A percentile compares a stretch with the other conserved stretches of the same genome.
Conservation (phyloP, 805 yeast species). For the Ogataea saltuana region DNA sequence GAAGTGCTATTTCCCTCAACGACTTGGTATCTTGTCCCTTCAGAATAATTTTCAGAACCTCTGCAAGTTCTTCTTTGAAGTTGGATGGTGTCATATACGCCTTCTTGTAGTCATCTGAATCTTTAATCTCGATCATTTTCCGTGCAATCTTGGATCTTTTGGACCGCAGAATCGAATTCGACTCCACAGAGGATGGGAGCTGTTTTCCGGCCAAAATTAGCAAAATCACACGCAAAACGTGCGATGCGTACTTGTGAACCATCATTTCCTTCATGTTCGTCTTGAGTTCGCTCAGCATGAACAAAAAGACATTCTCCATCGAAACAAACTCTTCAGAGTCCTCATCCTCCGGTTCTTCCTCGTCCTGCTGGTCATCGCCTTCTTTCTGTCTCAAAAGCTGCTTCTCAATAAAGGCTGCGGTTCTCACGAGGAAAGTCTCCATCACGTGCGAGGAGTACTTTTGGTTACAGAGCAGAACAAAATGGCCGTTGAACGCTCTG, state of each 20-base stretch:
- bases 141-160: slow-evolving; percentile 86
- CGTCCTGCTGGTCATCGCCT: slow-evolving; percentile 37
- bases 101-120: slow-evolving; percentile 66
- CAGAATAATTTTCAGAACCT: slow-evolving; percentile 45
- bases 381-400: slow-evolving; percentile 50
- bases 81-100: slow-evolving; percentile 70
- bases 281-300: slow-evolving; percentile 65
- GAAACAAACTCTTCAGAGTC: slow-evolving; percentile 48
- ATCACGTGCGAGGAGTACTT: slow-evolving; percentile 93
- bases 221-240: slow-evolving; percentile 72
- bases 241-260: slow-evolving; percentile 82
- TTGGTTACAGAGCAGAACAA: slow-evolving; percentile 75
- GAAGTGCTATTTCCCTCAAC: slow-evolving; percentile 72
- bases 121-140: slow-evolving; percentile 87
- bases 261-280: slow-evolving; percentile 62
- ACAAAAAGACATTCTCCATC: slow-evolving; percentile 65
- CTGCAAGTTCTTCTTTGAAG: slow-evolving; percentile 60
- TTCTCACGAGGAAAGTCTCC: slow-evolving; percentile 77
- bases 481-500: slow-evolving; percentile 69
- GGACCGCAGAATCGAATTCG: slow-evolving; percentile 74
- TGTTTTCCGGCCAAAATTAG: slow-evolving; percentile 75
- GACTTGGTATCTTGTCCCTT: slow-evolving; percentile 42
- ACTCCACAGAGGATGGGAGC: slow-evolving; percentile 68
- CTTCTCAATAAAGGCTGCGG: slow-evolving; percentile 72
- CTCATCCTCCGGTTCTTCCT: no score